Conservation (phyloP, 441 rosid species). For the Bruguiera hainesii region DNA sequence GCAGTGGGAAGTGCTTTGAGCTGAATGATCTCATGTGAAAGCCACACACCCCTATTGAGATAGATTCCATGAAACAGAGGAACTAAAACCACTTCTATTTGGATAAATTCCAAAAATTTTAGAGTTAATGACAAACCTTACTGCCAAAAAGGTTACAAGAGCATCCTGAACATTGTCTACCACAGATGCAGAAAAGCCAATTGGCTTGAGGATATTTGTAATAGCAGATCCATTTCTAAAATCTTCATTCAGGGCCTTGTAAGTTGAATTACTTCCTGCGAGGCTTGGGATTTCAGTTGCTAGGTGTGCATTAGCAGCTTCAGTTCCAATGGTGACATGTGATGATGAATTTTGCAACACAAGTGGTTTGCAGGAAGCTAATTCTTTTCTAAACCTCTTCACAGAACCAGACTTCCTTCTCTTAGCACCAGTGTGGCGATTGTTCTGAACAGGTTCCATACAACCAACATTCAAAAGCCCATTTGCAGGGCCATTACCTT, state of each 20-base stretch:
- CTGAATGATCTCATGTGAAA: too few species aligned
- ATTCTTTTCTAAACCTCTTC: slow-evolving; percentile 82
- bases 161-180: slow-evolving; percentile 59
- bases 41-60: too few species aligned
- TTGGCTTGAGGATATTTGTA: slow-evolving; percentile 65
- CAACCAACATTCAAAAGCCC: slow-evolving; percentile 46
- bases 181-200: slow-evolving; percentile 62
- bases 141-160: slow-evolving; percentile 61
- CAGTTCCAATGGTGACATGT: slow-evolving; percentile 38
- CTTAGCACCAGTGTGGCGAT: slow-evolving; percentile 68
- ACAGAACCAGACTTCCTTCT: slow-evolving; percentile 91
- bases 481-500: slow-evolving; percentile 38
- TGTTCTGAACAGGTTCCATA: slow-evolving; percentile 44
- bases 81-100: slow-evolving; percentile 1
- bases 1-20: too few species aligned
- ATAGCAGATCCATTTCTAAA: slow-evolving; percentile 38
- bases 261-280: slow-evolving; percentile 32
- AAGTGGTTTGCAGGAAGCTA: slow-evolving; percentile 29
- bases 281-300: slow-evolving; percentile 42
- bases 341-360: slow-evolving; percentile 34
- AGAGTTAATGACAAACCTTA: slow-evolving; percentile 60
- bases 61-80: too few species aligned
- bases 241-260: slow-evolving; percentile 38
- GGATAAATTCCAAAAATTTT: slow-evolving; percentile 12
- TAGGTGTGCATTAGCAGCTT: slow-evolving; percentile 32